A percentile compares a stretch with the other conserved stretches of the same genome.
Conservation (phyloP, 805 yeast species). For the Candida dajiaensis region DNA sequence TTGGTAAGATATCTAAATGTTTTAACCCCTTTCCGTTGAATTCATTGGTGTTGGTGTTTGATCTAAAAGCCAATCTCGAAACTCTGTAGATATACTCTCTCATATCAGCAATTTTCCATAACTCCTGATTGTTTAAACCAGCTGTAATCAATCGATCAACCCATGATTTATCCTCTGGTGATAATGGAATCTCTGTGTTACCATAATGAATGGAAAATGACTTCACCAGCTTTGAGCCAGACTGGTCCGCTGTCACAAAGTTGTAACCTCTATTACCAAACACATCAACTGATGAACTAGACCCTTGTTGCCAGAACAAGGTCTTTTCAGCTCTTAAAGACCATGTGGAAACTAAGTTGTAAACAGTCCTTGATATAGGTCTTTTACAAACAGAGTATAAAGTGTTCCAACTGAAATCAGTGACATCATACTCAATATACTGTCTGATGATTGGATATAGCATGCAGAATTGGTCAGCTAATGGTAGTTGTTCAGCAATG, state of each 20-base stretch:
- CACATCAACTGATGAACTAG: slow-evolving; percentile 31
- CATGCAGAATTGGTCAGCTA: slow-evolving; percentile 80
- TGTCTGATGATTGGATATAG: slow-evolving; percentile 76
- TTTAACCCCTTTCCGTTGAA: slow-evolving; percentile 19
- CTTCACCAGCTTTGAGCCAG: slow-evolving; percentile 8
- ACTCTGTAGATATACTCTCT: slow-evolving; percentile 62
- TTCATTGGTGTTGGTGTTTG: slow-evolving; percentile 9
- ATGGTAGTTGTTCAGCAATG: slow-evolving; percentile 53
- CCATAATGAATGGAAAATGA: slow-evolving; percentile 30
- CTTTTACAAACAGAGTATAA: slow-evolving; percentile 61
- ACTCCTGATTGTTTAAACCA: slow-evolving; percentile 67
- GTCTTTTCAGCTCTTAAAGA: slow-evolving; percentile 58
- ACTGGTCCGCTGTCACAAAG: slow-evolving; percentile 20
- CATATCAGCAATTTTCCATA: slow-evolving; percentile 78
- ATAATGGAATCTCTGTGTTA: slow-evolving; percentile 44
- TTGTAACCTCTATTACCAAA: slow-evolving; percentile 39
- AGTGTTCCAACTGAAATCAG: slow-evolving; percentile 58
- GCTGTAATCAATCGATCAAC: slow-evolving; percentile 60
- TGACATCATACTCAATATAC: slow-evolving; percentile 70
- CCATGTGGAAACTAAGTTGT: slow-evolving; percentile 65
- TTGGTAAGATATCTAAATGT: slow-evolving; percentile 37
- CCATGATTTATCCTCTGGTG: slow-evolving; percentile 68
- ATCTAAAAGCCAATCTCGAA: slow-evolving; percentile 38
- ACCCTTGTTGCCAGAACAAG: slow-evolving; percentile 70
- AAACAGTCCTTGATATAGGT: slow-evolving; percentile 63